Evolutionary conservation across 139 green algal species (phyloP).

Genomic region (Volvox reticuliferus): DNA sequence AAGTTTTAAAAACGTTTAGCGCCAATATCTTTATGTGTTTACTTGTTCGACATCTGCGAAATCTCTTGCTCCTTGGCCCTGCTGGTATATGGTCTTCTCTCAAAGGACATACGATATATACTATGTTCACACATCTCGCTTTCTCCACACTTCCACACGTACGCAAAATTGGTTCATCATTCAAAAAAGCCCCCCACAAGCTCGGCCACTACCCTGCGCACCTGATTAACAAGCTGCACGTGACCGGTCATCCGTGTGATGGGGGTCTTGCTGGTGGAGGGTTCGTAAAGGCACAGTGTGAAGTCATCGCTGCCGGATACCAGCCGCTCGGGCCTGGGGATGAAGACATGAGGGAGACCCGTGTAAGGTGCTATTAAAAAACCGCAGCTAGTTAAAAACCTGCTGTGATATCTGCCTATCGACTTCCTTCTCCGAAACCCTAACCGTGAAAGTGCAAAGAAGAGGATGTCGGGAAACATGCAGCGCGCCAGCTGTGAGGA

Average conservation of each 20-base stretch:
- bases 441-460: neutral
- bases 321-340: conserved; percentile 79
- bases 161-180: no score
- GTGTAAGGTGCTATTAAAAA: neutral
- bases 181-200: no score
- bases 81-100: no score
- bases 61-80: no score
- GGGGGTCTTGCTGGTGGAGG: conserved; percentile 74
- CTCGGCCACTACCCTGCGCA: conserved; percentile 31
- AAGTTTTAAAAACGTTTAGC: no score
- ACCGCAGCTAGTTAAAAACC: neutral
- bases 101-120: no score
- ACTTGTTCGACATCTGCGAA: no score
- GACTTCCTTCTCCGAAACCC: no score
- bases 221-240: conserved; percentile 97
- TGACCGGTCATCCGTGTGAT: conserved; percentile 94
- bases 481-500: neutral
- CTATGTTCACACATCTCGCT: no score
- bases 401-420: neutral
- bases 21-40: no score
- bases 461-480: neutral
- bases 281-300: conserved; percentile 97
- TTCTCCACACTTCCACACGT: no score
- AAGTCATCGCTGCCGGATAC: conserved; percentile 97
- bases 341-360: neutral